Evolutionary conservation across 169 alveolate species (phyloP).

Genomic region (Eimeria sp.): DNA sequence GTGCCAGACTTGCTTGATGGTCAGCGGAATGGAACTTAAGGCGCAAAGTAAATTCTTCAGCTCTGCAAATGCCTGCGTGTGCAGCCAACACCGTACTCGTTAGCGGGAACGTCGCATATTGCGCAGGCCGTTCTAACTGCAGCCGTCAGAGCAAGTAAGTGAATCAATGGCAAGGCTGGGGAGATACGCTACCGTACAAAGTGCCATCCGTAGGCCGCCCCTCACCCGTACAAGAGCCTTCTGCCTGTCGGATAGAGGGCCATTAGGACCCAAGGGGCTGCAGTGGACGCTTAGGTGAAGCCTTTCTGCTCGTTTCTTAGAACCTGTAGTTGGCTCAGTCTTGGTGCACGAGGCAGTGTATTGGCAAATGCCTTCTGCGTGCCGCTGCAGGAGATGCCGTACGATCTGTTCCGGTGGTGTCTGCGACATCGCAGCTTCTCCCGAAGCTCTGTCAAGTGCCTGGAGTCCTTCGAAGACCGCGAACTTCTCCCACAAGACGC

Average conservation of each 20-base stretch:
- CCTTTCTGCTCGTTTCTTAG: neutral
- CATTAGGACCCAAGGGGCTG: conserved; percentile 71
- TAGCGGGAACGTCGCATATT: neutral
- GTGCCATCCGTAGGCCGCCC: neutral
- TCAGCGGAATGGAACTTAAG: conserved; percentile 76
- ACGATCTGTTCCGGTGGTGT: conserved; percentile 51
- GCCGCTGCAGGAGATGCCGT: conserved; percentile 48
- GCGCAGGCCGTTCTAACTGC: neutral
- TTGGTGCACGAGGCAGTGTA: conserved; percentile 12
- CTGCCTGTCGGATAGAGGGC: conserved; percentile 70
- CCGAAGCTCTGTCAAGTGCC: conserved; percentile 9
- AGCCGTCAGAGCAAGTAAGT: neutral
- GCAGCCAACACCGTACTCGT: neutral
- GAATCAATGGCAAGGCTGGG: neutral
- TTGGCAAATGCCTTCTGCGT: conserved; percentile 30
- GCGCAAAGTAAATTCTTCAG: conserved; percentile 74
- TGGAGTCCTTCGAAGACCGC: conserved; percentile 26
- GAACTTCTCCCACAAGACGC: conserved; percentile 75
- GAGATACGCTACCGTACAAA: neutral
- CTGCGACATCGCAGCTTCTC: neutral
- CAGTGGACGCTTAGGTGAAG: neutral
- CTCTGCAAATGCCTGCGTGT: conserved; percentile 73
- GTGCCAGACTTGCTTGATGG: conserved; percentile 78
- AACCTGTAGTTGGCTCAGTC: neutral
- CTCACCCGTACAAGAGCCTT: conserved; percentile 73